A percentile compares a stretch with the other conserved stretches of the same genome.
Evolutionary conservation across 192 early-diverging fungal genomes (phyloP).

Genomic region (Entomortierella chlamydospora): DNA sequence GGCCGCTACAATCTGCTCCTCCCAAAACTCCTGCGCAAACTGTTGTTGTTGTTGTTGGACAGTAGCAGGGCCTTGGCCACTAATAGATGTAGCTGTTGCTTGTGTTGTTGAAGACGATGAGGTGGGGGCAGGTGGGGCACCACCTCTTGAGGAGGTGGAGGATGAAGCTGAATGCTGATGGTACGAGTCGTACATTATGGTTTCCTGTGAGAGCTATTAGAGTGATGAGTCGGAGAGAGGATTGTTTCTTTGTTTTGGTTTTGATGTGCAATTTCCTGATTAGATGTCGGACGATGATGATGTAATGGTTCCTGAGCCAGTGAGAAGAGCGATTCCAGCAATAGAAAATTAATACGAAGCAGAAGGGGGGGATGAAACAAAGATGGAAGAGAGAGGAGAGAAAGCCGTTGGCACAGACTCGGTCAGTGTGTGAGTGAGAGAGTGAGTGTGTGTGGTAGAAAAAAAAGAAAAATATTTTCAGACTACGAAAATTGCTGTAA

Average conservation of each 20-base stretch:
- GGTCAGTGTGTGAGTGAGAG: too few species aligned
- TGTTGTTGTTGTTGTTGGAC: slow-evolving; percentile 23
- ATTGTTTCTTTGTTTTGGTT: not conserved
- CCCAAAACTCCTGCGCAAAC: slow-evolving; percentile 73
- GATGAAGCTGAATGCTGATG: slow-evolving; percentile 11
- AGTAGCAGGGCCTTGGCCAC: not conserved
- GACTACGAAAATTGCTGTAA: too few species aligned
- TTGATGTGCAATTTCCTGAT: too few species aligned
- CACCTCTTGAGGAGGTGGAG: not conserved
- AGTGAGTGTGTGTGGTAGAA: too few species aligned
- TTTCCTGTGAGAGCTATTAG: not conserved
- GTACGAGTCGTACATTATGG: slow-evolving; percentile 12
- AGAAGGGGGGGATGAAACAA: not conserved
- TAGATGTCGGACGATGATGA: too few species aligned
- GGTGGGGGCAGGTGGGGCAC: not conserved
- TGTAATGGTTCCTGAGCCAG: too few species aligned
- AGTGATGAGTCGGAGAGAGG: too few species aligned
- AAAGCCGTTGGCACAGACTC: not conserved
- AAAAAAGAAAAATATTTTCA: too few species aligned
- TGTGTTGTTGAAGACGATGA: not conserved
- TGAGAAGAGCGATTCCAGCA: too few species aligned
- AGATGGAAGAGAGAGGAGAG: not conserved
- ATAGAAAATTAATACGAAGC: too few species aligned
- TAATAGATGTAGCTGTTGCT: not conserved
- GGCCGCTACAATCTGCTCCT: slow-evolving; percentile 70